Base-by-base conservation (phyloP, 768 basidiomycete genomes). In the Lentinula raphanica region DNA sequence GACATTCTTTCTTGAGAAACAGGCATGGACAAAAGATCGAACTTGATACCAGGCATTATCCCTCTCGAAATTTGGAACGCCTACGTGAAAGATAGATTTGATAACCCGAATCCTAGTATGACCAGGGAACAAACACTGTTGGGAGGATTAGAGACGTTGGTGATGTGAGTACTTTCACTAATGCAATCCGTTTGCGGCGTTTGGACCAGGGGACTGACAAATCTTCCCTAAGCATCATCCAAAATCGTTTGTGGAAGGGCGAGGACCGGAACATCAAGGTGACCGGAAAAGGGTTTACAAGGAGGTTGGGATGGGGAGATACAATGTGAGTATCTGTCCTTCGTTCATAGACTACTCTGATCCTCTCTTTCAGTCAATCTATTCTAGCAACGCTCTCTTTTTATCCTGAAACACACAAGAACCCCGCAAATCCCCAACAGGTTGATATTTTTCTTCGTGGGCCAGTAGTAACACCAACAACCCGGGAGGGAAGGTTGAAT, bases 241-340 rank as follows among this genome's bases (percentile, higher is more conserved):
- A 92, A 67, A 90, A 89, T 68, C 81, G 83, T 55, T 64, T 92
- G 23, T 92, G 88, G 88, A 83, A 77, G 65, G 84, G 83, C 32
- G 86, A 90, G 70, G 74, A 68, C 58, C 80, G 88, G 5, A 65
- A 75, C 45, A 75, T 90, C 12, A 81, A 81, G 15, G 76, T 86
- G 12, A 68, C 67, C 23, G 77, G 87, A 12, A 67, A 71, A 25
- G 76, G 74, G 2, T 90, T 92, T 66, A 79, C 81, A 65, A 68
- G 67, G 50, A 89, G 86, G 65, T 68, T 91, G 6, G 90, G 89
- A 11, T 89, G 87, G 86, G 82, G 75, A 72, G 12, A 76, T 68
- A 39, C 75, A 85, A 88, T 89, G 68, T 69, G 87, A 63, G 36
- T 60, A 9, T n/a, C 21, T 51, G n/a, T 36, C 58, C 36, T 54